Evolutionary conservation across 23 red algal species (phyloP).

Genomic region (Gracilaria gracilis): DNA sequence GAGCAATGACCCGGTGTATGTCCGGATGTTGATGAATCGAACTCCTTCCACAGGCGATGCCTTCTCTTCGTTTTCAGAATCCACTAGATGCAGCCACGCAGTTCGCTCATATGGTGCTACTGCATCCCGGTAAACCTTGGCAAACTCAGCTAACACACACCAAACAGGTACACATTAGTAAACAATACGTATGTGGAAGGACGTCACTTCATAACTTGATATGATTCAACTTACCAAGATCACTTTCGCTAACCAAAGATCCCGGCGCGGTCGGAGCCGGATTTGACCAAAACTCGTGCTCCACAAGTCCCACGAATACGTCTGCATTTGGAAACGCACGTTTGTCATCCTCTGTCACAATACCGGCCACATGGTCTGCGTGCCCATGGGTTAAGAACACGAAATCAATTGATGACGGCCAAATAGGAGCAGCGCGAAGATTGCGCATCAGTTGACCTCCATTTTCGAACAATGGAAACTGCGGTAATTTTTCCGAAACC

Average conservation of each 20-base stretch:
- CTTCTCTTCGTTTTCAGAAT: slow-evolving; percentile 21
- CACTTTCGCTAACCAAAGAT: neutral
- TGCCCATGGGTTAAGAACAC: slow-evolving; percentile 57
- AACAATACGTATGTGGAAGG: neutral
- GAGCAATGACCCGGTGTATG: slow-evolving; percentile 42
- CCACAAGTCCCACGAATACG: slow-evolving; percentile 8
- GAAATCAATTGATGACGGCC: slow-evolving; percentile 21
- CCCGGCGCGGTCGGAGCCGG: neutral
- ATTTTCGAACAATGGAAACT: slow-evolving; percentile 15
- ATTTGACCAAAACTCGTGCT: slow-evolving; percentile 50
- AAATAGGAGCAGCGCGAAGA: slow-evolving; percentile 38
- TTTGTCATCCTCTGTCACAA: slow-evolving; percentile 31
- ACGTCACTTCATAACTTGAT: too few relatives aligned
- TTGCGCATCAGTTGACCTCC: slow-evolving; percentile 32
- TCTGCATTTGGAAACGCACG: slow-evolving; percentile 56
- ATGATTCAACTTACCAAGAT: slow-evolving; percentile 2
- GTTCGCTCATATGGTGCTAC: neutral
- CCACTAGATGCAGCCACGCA: neutral
- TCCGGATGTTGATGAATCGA: neutral
- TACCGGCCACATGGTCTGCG: slow-evolving; percentile 48
- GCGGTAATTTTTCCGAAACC: slow-evolving; percentile 27
- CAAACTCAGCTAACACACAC: neutral
- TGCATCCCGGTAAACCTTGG: neutral
- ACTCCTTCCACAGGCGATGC: slow-evolving; percentile 11
- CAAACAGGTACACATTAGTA: neutral